Evolutionary conservation across 768 basidiomycete species (phyloP).

Genomic region (Suillus bovinus): DNA sequence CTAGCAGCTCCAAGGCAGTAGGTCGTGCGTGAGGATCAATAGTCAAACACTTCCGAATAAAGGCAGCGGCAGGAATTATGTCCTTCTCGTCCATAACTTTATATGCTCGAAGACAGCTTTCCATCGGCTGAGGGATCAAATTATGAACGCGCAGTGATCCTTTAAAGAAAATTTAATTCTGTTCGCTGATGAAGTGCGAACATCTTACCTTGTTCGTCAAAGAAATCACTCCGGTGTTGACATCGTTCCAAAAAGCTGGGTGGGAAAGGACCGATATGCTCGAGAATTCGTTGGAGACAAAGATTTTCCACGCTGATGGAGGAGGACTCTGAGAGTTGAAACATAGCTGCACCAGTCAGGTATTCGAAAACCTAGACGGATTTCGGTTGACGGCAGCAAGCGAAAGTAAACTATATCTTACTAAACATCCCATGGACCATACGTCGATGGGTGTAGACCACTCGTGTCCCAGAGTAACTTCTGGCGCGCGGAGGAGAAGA

Average conservation of each 20-base stretch:
- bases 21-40: background rate
- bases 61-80: background rate
- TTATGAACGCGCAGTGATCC: background rate
- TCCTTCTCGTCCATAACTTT: background rate
- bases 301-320: constrained; percentile 8
- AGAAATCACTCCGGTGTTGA: constrained; percentile 5
- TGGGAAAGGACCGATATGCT: constrained; percentile 21
- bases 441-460: constrained; percentile 27
- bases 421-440: constrained; percentile 30
- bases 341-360: constrained; percentile 3
- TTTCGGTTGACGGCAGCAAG: background rate
- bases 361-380: constrained; percentile 13
- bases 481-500: constrained; percentile 23
- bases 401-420: constrained; percentile 10
- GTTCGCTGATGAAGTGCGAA: background rate
- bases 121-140: background rate
- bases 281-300: constrained; percentile 18
- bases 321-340: constrained; percentile 4
- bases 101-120: background rate
- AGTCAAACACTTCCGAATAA: background rate
- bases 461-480: constrained; percentile 24
- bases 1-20: background rate
- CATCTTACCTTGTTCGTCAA: constrained; percentile 8
- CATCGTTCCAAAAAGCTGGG: constrained; percentile 20
- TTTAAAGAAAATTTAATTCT: background rate